A percentile compares a stretch with the other conserved stretches of the same genome.
phyloP scores from a whole-genome alignment of 768 basidiomycete genomes.

The Amanita pseudoporphyria region DNA sequence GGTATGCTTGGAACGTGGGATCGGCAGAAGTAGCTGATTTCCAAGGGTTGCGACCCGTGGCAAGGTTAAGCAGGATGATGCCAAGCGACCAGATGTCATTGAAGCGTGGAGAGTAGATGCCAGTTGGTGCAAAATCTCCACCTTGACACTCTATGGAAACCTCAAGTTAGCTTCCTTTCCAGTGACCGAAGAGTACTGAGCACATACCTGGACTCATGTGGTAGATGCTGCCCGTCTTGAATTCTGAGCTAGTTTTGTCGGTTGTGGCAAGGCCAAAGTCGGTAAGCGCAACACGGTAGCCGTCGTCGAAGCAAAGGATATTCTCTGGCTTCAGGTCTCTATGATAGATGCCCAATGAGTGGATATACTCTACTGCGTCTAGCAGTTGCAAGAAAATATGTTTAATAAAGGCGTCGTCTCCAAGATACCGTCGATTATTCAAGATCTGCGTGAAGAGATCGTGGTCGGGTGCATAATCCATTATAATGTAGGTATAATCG shows the following conservation, averaged over 20 bases:
- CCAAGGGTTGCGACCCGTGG: slow-evolving; percentile 95
- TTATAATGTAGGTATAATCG: slow-evolving; percentile 78
- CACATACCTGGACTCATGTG: slow-evolving; percentile 90
- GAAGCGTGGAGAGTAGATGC: slow-evolving; percentile 73
- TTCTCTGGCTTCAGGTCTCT: slow-evolving; percentile 98
- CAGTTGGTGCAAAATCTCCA: slow-evolving; percentile 55
- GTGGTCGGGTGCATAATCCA: slow-evolving; percentile 87
- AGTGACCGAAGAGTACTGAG: background rate
- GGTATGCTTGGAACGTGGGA: slow-evolving; percentile 88
- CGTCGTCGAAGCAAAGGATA: slow-evolving; percentile 76
- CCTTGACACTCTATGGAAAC: slow-evolving; percentile 79
- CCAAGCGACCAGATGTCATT: slow-evolving; percentile 98
- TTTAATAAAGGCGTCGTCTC: slow-evolving; percentile 77
- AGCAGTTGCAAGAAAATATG: slow-evolving; percentile 89
- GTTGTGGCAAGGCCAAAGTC: slow-evolving; percentile 95
- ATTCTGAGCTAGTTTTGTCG: slow-evolving; percentile 76
- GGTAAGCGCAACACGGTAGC: slow-evolving; percentile 73
- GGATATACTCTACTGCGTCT: slow-evolving; percentile 90
- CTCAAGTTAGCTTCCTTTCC: background rate
- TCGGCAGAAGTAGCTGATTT: slow-evolving; percentile 76
- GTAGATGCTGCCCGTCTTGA: slow-evolving; percentile 94
- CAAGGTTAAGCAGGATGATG: slow-evolving; percentile 91
- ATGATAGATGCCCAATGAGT: slow-evolving; percentile 87
- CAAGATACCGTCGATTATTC: slow-evolving; percentile 67
- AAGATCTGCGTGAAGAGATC: slow-evolving; percentile 92